Base-by-base conservation (phyloP, 805 yeast species). In the Candida fluviatilis region DNA sequence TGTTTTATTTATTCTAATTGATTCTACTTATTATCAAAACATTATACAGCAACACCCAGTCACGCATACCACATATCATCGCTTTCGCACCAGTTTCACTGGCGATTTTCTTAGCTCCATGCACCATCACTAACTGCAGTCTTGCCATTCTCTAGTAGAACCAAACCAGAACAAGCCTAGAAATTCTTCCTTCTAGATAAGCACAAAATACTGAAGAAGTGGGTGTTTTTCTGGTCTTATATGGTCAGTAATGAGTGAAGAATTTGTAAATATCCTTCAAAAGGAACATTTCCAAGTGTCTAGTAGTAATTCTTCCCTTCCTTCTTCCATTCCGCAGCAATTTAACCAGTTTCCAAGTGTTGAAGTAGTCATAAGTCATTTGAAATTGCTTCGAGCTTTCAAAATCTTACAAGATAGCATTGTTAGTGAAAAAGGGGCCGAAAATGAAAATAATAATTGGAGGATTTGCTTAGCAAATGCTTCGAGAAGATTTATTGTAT, bases 391-490 rank as follows among this genome's bases (percentile, higher is more conserved):
- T 4, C 32, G 35, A 24, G 49, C 53, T 6, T 47, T 51, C 34
- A 40, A 29, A 12, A 41, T 35, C 7, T 36, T 50, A 39, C 46
- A 50, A 23, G 30, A 34, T 8, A 18, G 16, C 8, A 38, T 48
- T 3, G 35, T 27, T 12, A 7, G 18, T 11, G 35, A 33, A 16
- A 19, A 19, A n/a, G 24, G 23, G 13, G 29, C 29, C 7, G n/a
- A 13, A 5, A 13, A 26, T 26, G 29, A 10, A 8, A 19, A 23
- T n/a, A 21, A 19, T 6, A 34, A 14, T 4, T 52, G 56, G 55
- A 42, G 44, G 23, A 45, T 49, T 8, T 50, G 35, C 31, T 43
- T 50, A 10, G 44, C 51, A 5, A 38, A 43, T 28, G 52, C 55
- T 2, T 45, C 45, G 8, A 36, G 47, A 15, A 31, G 55, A 11